Conservation (phyloP, 345 rosid genomes). For the Gossypium raimondii region DNA sequence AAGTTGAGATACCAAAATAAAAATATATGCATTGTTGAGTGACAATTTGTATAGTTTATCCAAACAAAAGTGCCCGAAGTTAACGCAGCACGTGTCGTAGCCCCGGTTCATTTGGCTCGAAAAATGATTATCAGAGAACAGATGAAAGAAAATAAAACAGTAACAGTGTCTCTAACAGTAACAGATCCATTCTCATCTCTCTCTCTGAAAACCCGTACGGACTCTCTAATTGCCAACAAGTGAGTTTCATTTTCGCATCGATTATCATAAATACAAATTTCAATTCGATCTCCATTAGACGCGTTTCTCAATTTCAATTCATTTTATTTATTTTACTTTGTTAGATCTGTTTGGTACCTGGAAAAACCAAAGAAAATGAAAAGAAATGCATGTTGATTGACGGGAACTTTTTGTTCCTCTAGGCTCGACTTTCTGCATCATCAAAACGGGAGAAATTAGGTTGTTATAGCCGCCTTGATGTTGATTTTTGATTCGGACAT, state of each 20-base stretch:
- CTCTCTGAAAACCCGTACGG: background rate
- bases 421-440: background rate
- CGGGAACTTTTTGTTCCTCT: background rate
- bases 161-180: background rate
- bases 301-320: background rate
- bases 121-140: background rate
- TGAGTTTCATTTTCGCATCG: background rate
- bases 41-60: no score
- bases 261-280: background rate
- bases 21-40: no score
- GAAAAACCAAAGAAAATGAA: background rate
- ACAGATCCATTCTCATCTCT: background rate
- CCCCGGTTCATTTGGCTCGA: background rate
- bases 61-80: background rate
- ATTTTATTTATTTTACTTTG: background rate
- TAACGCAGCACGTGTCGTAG: background rate
- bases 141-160: background rate
- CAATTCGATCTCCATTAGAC: background rate
- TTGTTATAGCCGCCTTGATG: background rate
- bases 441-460: background rate
- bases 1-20: no score
- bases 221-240: slow-evolving; percentile 2
- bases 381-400: slow-evolving; percentile 1
- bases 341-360: background rate
- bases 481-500: background rate